Percentiles rank a stretch among this genome's conserved stretches.
These are phyloP conservation scores for Dianthus caryophyllus DNA, from an alignment of 148 eudicot species.

Conservation along the genomic window DNA sequence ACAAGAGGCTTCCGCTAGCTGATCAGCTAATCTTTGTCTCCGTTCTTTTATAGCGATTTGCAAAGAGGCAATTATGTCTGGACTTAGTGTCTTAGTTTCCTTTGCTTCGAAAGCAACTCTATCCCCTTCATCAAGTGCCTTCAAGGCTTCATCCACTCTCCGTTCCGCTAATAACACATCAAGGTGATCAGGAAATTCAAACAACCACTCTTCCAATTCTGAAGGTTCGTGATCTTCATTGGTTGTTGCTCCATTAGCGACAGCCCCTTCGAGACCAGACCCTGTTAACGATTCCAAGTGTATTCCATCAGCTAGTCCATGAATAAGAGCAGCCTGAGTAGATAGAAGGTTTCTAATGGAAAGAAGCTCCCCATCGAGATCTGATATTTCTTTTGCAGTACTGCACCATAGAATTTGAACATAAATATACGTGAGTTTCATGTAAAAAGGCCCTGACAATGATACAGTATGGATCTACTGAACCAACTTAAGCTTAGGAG, in stretches of 20 bases:
- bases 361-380: slow-evolving; percentile 93
- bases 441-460: neutral
- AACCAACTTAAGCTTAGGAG: neutral
- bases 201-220: slow-evolving; percentile 69
- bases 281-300: slow-evolving; percentile 54
- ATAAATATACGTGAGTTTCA: slow-evolving; percentile 2
- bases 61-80: slow-evolving; percentile 46
- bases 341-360: slow-evolving; percentile 91
- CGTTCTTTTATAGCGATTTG: slow-evolving; percentile 64
- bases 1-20: slow-evolving; percentile 93
- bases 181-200: slow-evolving; percentile 89
- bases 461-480: neutral
- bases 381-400: slow-evolving; percentile 96
- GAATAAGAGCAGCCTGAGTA: slow-evolving; percentile 89
- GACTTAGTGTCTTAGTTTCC: slow-evolving; percentile 55
- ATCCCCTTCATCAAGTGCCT: slow-evolving; percentile 82
- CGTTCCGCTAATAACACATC: slow-evolving; percentile 95
- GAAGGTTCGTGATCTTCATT: slow-evolving; percentile 59
- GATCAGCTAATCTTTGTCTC: slow-evolving; percentile 87
- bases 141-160: slow-evolving; percentile 83
- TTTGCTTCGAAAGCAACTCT: slow-evolving; percentile 66
- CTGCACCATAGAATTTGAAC: slow-evolving; percentile 34
- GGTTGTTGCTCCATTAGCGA: slow-evolving; percentile 31
- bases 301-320: slow-evolving; percentile 92
- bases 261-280: slow-evolving; percentile 40